Base-by-base conservation (phyloP, 2,329 filamentous ascomycete genomes). In the Calonectria leucothoes region DNA sequence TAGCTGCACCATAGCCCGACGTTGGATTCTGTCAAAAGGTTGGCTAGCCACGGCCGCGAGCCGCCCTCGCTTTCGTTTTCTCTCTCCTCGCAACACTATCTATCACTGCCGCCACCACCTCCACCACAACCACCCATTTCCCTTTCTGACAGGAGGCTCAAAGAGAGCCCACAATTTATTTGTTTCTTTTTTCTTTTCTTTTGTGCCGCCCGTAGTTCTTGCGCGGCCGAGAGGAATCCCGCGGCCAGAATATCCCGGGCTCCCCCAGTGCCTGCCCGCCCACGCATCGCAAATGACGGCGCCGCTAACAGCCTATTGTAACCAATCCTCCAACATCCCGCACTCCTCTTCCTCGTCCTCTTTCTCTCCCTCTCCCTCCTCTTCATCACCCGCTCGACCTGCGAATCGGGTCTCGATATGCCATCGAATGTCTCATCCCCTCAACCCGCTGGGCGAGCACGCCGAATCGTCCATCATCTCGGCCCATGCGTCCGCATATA, bases 21-120 rank as follows among this genome's bases (percentile, higher is more conserved):
- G 37, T 15, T 45, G 10, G 39, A 31, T 64, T 31, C 23, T n/a
- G 39, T 45, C 55, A 64, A 42, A 64, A 48, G 59, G 59, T 48
- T 48, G 39, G 39, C 27, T 64, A 42, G 33, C 37, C 55, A 52
- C 23, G 49, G 31, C 39, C 37, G 25, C 27, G 59, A 23, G 29
- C 15, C 59, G 59, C 59, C 59, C 59, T 64, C 39, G 59, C 29
- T 64, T 64, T 33, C 59, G 59, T 48, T 64, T 33, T 23, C 59
- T 48, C 49, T 52, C 59, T 64, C 37, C 23, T 33, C 55, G 37
- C 59, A 27, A 42, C 49, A 39, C 35, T 20, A 51, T 23, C 51
- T 33, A 23, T 35, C 37, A 31, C 31, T 45, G 7, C 37, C 31
- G 17, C 39, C 39, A 45, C 39, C 39, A n/a, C n/a, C 39, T 10